These are phyloP conservation scores for Apiosordaria backusii DNA, from an alignment of 495 filamentous ascomycete species.

Conservation along the genomic window DNA sequence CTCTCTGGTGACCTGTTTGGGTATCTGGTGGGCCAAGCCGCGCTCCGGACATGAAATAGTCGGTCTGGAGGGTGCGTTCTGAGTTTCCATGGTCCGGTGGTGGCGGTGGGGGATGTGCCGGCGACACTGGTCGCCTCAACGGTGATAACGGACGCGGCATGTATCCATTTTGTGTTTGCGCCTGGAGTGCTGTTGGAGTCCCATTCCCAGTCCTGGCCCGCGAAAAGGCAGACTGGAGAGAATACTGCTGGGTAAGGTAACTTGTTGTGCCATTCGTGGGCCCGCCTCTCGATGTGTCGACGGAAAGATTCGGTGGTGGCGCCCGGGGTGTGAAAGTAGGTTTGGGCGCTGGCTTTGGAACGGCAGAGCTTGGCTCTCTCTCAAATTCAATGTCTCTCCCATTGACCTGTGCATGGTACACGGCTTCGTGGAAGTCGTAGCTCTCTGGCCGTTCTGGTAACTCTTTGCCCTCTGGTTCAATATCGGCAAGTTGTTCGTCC, in stretches of 20 bases:
- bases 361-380: constrained; percentile 18
- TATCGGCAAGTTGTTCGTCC: constrained; percentile 59
- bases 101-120: constrained; percentile 29
- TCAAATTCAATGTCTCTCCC: constrained; percentile 7
- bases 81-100: constrained; percentile 33
- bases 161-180: constrained; percentile 46
- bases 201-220: constrained; percentile 41
- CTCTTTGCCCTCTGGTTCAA: constrained; percentile 61
- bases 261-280: constrained; percentile 21
- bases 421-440: constrained; percentile 45
- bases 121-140: constrained; percentile 41
- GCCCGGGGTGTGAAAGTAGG: constrained; percentile 7
- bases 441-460: constrained; percentile 72
- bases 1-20: constrained; percentile 48
- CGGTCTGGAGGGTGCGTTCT: constrained; percentile 38
- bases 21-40: constrained; percentile 24
- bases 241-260: constrained; percentile 29
- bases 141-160: constrained; percentile 69
- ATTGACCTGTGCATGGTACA: constrained; percentile 19
- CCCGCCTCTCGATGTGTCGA: constrained; percentile 19
- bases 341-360: constrained; percentile 24
- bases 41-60: constrained; percentile 40
- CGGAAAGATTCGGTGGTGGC: constrained; percentile 17
- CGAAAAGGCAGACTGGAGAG: constrained; percentile 48
- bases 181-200: constrained; percentile 34